Percentiles rank a stretch among this genome's conserved stretches.
phyloP scores from a whole-genome alignment of 305 asterid genomes.

The Andrographis paniculata region DNA sequence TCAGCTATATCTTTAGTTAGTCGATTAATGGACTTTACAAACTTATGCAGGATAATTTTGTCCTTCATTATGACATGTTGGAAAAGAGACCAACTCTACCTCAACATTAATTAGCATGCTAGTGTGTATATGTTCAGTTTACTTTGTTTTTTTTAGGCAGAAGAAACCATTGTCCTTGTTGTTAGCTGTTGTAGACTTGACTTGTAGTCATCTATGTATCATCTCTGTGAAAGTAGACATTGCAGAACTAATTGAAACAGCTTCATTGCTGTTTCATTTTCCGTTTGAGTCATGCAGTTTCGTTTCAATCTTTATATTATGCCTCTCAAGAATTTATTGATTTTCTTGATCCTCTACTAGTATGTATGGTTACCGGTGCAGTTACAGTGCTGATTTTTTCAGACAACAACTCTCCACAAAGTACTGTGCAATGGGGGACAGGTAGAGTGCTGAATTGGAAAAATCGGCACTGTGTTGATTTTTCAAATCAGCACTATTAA shows the following conservation, averaged over 20 bases:
- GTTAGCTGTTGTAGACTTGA: conserved; percentile 24
- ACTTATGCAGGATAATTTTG: conserved; percentile 84
- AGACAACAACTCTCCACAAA: neutral
- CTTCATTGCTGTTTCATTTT: conserved; percentile 4
- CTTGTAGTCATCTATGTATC: no score
- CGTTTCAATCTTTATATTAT: conserved; percentile 4
- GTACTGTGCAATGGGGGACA: no score
- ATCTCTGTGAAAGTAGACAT: conserved; percentile 23
- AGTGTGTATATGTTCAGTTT: conserved; percentile 41
- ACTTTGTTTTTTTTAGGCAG: conserved; percentile 29
- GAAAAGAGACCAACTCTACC: conserved; percentile 79
- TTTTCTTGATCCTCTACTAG: neutral
- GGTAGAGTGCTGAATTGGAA: no score
- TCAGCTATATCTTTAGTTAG: neutral
- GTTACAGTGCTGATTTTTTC: neutral
- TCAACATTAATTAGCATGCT: conserved; percentile 47
- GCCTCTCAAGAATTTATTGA: conserved; percentile 2
- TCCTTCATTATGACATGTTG: conserved; percentile 75
- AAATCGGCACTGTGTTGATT: no score
- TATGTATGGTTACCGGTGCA: neutral
- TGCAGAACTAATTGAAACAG: conserved; percentile 9
- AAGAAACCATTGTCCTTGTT: conserved; percentile 27
- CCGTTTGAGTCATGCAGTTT: conserved; percentile 3
- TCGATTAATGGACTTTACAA: conserved; percentile 8
- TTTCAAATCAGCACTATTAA: no score